Percentiles rank a stretch among this genome's conserved stretches.
These are phyloP conservation scores for Myxozyma sirexii DNA, from an alignment of 805 yeast species.

Conservation along the genomic window DNA sequence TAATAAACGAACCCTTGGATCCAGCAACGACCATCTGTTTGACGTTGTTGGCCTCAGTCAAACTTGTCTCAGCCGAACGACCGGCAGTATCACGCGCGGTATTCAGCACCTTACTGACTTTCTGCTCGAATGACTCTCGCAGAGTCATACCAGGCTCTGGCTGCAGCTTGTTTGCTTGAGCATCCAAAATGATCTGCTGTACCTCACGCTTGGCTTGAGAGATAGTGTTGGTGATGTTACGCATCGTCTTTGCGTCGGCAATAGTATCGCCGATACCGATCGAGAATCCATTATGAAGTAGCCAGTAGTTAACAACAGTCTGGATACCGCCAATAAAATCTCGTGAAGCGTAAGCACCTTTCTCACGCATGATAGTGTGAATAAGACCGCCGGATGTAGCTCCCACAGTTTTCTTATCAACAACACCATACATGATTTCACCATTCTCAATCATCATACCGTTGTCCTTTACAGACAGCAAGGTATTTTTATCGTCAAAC, in stretches of 20 bases:
- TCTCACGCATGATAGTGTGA: constrained; percentile 96
- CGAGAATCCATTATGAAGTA: constrained; percentile 94
- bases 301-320: constrained; percentile 95
- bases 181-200: constrained; percentile 88
- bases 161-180: constrained; percentile 82
- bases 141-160: constrained; percentile 99
- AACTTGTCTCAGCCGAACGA: constrained; percentile 94
- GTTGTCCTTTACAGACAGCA: constrained; percentile 83
- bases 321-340: constrained; percentile 89
- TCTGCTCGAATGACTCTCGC: constrained; percentile 97
- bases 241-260: constrained; percentile 97
- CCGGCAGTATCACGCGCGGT: constrained; percentile 99
- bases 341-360: constrained; percentile 90
- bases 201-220: constrained; percentile 92
- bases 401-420: constrained; percentile 97
- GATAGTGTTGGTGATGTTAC: constrained; percentile 88
- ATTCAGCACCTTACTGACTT: constrained; percentile 89
- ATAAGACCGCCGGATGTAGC: constrained; percentile 98
- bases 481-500: constrained; percentile 84
- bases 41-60: constrained; percentile 92
- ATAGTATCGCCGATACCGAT: constrained; percentile 99
- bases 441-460: constrained; percentile 97
- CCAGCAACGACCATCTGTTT: constrained; percentile 99
- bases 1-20: constrained; percentile 98
- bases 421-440: constrained; percentile 96